Evolutionary conservation across 1,284 basidiomycete genomes (phyloP).

Genomic region (Coniophora puteana): DNA sequence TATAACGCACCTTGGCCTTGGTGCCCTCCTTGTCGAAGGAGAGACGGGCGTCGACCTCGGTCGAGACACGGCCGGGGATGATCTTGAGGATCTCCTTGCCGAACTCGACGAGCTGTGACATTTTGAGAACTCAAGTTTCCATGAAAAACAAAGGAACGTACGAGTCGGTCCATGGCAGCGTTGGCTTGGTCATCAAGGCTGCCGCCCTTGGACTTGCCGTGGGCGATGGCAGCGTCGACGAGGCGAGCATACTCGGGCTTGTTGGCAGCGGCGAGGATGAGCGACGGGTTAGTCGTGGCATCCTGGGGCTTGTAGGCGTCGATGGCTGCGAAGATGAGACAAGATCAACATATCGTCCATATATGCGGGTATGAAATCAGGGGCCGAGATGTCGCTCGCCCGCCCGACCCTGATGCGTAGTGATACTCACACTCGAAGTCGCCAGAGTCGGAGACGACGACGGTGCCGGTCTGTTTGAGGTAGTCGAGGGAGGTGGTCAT

Average conservation of each 20-base stretch:
- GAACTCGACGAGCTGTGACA: slow-evolving; percentile 85
- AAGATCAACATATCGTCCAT: slow-evolving; percentile 8
- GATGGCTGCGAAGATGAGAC: slow-evolving; percentile 53
- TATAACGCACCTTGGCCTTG: slow-evolving; percentile 68
- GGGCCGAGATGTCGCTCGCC: background rate
- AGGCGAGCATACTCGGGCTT: slow-evolving; percentile 84
- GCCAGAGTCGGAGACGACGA: slow-evolving; percentile 93
- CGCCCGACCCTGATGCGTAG: too few relatives aligned
- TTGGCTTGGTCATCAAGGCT: slow-evolving; percentile 70
- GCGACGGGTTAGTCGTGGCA: slow-evolving; percentile 93
- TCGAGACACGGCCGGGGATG: slow-evolving; percentile 98
- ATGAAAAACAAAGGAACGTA: slow-evolving; percentile 28
- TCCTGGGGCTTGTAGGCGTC: slow-evolving; percentile 91
- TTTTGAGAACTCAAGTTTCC: slow-evolving; percentile 6
- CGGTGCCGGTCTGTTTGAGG: slow-evolving; percentile 88
- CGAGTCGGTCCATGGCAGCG: slow-evolving; percentile 85
- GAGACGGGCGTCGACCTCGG: slow-evolving; percentile 96
- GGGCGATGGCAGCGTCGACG: slow-evolving; percentile 81
- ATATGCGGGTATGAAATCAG: too few relatives aligned
- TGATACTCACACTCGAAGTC: slow-evolving; percentile 71
- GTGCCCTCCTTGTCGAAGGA: slow-evolving; percentile 95
- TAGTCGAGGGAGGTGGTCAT: slow-evolving; percentile 89
- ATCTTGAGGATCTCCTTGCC: slow-evolving; percentile 94
- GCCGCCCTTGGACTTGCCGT: slow-evolving; percentile 81
- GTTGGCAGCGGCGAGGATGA: slow-evolving; percentile 92